Evolutionary conservation across 441 rosid genomes (phyloP).

Genomic region (Adansonia gregorii): DNA sequence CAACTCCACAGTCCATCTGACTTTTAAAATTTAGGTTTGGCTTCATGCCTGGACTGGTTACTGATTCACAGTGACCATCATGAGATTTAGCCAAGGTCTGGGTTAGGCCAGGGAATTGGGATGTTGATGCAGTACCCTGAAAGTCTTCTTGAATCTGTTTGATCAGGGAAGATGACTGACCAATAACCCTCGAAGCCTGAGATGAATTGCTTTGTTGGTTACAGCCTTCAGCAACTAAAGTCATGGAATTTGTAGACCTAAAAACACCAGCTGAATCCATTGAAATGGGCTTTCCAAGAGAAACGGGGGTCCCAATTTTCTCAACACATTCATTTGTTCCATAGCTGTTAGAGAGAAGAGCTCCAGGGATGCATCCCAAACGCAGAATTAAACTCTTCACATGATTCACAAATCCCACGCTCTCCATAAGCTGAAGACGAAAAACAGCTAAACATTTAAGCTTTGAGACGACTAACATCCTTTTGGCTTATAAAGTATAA

Average conservation of each 20-base stretch:
- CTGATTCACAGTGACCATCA: constrained; percentile 26
- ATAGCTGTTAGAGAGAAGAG: constrained; percentile 62
- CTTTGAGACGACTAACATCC: constrained; percentile 17
- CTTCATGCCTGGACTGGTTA: constrained; percentile 30
- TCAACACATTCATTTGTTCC: constrained; percentile 46
- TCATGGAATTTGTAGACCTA: constrained; percentile 39
- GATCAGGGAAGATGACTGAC: neutral
- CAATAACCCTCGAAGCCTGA: too few species aligned
- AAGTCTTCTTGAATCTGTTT: neutral
- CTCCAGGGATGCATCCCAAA: constrained; percentile 77
- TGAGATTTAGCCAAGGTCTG: constrained; percentile 28
- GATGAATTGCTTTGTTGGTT: constrained; percentile 39
- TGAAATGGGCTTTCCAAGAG: constrained; percentile 44
- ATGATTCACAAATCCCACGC: constrained; percentile 72
- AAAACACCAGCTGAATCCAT: constrained; percentile 39
- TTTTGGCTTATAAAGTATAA: constrained; percentile 19
- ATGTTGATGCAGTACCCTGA: constrained; percentile 33
- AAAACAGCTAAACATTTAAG: constrained; percentile 28
- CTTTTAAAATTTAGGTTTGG: constrained; percentile 30
- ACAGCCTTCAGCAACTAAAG: constrained; percentile 36
- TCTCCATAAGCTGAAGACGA: constrained; percentile 76
- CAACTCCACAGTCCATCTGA: constrained; percentile 34
- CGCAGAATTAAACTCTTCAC: constrained; percentile 78
- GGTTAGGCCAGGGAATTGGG: constrained; percentile 28
- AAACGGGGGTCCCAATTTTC: constrained; percentile 51